Evolutionary conservation across 2,329 filamentous ascomycete species (phyloP), one percentile per base, ranked within the genome.

Genomic region (Aspergillus sp.): DNA sequence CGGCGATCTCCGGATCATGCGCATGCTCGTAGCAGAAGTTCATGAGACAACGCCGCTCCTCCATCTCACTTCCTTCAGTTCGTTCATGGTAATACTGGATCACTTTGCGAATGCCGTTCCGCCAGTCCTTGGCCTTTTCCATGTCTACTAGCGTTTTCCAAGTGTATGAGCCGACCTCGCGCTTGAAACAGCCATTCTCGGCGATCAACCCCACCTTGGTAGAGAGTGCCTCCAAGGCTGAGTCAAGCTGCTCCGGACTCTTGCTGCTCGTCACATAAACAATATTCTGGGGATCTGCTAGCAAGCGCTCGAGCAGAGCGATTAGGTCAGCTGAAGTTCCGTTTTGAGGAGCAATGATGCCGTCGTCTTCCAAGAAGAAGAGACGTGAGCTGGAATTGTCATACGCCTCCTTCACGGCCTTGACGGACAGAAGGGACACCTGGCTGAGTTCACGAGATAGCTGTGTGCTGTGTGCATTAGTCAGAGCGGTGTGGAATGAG

Each of bases 181-280:
- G 90, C 57, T 96, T 80, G 78, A 95, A 97, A 73, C 91, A 96
- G 3, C 94, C 94, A 64, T 96, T 96, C 77, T 97, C 94, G 0
- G 93, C 92, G 65, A 97, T 95, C 8, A 96, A 82, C 3, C 94
- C 94, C 3, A 96, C 80, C 62, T 88, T 88, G 10, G 30, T 17
- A n/a, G 66, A 19, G 88, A 90, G 8, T 92, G 86, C 17, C 87
- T 85, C 60, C 86, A 87, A 81, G 92, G 94, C 5, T 90, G 82
- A 15, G 86, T 96, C 90, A 6, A 97, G 86, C 70, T 96, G 91
- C 65, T 95, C 90, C 0, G 91, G 90, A 60, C 87, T 89, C 27
- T 90, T 88, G 21, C 89, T 89, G 59, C 91, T 96, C 88, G 96
- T 96, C 68, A 98, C 86, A 71, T 96, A 98, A 39, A 97, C 88